Conservation (phyloP, 2,329 filamentous ascomycete genomes). For the Trichocomaceae sp. region DNA sequence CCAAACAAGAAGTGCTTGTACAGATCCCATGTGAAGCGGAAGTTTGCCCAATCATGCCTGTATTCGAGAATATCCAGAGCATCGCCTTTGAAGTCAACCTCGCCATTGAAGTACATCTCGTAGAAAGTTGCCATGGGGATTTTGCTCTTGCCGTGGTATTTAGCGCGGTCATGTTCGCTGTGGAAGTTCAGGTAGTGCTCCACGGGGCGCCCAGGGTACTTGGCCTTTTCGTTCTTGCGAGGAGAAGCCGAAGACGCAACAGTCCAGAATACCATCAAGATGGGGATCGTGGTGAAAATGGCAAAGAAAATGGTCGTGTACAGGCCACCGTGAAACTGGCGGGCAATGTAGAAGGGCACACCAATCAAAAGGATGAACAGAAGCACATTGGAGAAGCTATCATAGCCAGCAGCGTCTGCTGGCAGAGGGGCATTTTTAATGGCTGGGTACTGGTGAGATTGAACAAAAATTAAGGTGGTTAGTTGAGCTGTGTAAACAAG, state of each 20-base stretch:
- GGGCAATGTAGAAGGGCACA: slow-evolving; percentile 73
- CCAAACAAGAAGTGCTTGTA: slow-evolving; percentile 83
- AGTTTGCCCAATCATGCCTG: slow-evolving; percentile 94
- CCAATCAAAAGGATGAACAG: slow-evolving; percentile 64
- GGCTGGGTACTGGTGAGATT: slow-evolving; percentile 60
- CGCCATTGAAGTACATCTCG: slow-evolving; percentile 94
- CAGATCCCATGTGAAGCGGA: slow-evolving; percentile 77
- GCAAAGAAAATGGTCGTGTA: slow-evolving; percentile 85
- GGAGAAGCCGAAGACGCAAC: slow-evolving; percentile 72
- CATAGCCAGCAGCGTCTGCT: slow-evolving; percentile 75
- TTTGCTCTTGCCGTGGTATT: slow-evolving; percentile 45
- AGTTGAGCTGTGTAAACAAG: background rate
- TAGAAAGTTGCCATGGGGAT: slow-evolving; percentile 72
- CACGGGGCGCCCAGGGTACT: slow-evolving; percentile 74
- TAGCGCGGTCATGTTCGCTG: slow-evolving; percentile 40
- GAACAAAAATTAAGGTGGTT: background rate
- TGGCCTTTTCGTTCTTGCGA: slow-evolving; percentile 87
- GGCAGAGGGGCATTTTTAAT: slow-evolving; percentile 95
- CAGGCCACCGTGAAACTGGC: slow-evolving; percentile 75
- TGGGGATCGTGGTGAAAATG: slow-evolving; percentile 68
- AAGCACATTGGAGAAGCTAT: slow-evolving; percentile 77
- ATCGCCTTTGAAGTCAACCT: slow-evolving; percentile 94
- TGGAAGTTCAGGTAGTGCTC: slow-evolving; percentile 67
- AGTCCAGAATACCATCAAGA: slow-evolving; percentile 77
- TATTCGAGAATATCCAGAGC: slow-evolving; percentile 83